Percentiles rank a stretch among this genome's conserved stretches.
Conservation (phyloP, 805 yeast species). For the Sugiyamaella floridensis region DNA sequence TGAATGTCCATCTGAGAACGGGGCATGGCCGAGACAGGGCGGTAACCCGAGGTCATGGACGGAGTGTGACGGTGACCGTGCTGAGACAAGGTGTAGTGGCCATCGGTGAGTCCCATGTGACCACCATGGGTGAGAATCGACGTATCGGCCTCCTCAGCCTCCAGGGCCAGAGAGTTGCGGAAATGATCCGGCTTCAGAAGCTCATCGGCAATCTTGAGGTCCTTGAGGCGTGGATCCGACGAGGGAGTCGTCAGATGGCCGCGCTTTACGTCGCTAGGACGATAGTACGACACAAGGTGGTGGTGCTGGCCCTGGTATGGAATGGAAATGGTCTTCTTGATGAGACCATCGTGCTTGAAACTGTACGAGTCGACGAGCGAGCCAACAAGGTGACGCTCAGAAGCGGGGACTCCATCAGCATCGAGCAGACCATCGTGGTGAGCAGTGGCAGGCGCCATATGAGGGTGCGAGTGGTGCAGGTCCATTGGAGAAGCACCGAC, state of each 20-base stretch:
- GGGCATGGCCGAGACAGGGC: background rate
- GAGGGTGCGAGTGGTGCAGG: background rate
- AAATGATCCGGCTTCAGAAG: constrained; percentile 29
- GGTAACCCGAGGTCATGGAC: background rate
- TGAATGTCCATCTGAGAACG: background rate
- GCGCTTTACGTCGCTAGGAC: constrained; percentile 61
- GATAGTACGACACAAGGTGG: constrained; percentile 75
- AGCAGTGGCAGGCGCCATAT: background rate
- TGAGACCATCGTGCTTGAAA: constrained; percentile 63
- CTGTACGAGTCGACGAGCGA: constrained; percentile 54
- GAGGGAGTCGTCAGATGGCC: constrained; percentile 55
- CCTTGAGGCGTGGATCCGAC: constrained; percentile 43
- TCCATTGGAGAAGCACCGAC: background rate
- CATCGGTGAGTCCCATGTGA: background rate
- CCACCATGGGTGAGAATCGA: background rate
- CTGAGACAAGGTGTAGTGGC: background rate
- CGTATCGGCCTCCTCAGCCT: constrained; percentile 9
- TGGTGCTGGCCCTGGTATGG: constrained; percentile 37
- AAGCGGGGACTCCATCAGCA: background rate
- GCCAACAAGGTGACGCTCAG: constrained; percentile 43
- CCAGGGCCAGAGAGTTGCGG: constrained; percentile 27
- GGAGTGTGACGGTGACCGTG: background rate
- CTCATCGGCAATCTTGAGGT: constrained; percentile 36
- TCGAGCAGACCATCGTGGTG: background rate
- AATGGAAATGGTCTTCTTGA: constrained; percentile 75